phyloP scores from a whole-genome alignment of 805 yeast species.

The Yarrowia yakushimensis region DNA sequence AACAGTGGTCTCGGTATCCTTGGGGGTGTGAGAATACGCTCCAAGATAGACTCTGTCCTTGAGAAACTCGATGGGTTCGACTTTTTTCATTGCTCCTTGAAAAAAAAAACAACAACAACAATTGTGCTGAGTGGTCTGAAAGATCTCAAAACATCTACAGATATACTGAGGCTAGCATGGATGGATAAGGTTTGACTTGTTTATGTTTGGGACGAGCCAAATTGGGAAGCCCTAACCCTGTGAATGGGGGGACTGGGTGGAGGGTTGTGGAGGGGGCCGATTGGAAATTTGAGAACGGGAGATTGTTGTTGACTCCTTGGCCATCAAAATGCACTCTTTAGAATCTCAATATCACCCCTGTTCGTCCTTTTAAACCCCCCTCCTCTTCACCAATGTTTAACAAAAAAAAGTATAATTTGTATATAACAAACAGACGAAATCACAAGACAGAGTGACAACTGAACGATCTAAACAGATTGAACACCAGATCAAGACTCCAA shows the following conservation, averaged over 20 bases:
- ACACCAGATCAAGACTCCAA: too few species aligned
- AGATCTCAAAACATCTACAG: conserved; percentile 22
- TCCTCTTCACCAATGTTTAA: too few species aligned
- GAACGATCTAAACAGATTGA: too few species aligned
- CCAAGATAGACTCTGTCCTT: conserved; percentile 75
- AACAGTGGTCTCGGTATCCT: conserved; percentile 68
- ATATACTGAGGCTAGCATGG: not conserved
- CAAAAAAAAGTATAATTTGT: too few species aligned
- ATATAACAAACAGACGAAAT: too few species aligned
- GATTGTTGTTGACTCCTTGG: too few species aligned
- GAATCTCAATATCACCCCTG: too few species aligned
- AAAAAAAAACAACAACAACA: too few species aligned
- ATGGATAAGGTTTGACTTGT: conserved; percentile 21
- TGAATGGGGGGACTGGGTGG: rapidly evolving
- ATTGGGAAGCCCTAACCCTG: conserved; percentile 11
- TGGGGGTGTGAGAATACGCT: conserved; percentile 77
- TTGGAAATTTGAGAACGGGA: too few species aligned
- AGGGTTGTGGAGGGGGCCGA: not conserved
- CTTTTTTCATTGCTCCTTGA: not conserved
- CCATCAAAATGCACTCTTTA: too few species aligned
- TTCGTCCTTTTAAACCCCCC: too few species aligned
- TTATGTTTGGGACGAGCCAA: conserved; percentile 22
- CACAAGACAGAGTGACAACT: too few species aligned
- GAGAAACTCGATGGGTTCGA: conserved; percentile 15
- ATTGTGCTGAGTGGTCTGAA: not conserved